phyloP scores from a whole-genome alignment of 805 yeast species.

The Yamadazyma paraphyllophila region DNA sequence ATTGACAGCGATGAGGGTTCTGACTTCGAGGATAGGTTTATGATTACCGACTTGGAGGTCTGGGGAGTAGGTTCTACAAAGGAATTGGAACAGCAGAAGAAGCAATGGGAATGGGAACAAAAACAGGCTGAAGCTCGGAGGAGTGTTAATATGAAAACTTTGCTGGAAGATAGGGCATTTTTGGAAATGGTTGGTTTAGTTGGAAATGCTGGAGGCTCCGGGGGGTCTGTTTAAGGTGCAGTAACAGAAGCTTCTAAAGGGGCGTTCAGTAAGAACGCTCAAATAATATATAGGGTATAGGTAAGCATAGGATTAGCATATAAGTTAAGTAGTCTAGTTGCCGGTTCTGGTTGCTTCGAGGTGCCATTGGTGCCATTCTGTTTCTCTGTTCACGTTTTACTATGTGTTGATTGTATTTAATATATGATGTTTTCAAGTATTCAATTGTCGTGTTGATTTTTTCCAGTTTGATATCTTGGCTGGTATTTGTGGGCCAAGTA shows the following conservation, averaged over 20 bases:
- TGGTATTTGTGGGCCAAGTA: too few relatives aligned
- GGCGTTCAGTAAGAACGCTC: too few relatives aligned
- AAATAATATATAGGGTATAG: neutral
- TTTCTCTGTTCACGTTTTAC: too few relatives aligned
- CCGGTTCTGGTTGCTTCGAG: too few relatives aligned
- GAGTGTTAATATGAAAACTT: constrained; percentile 57
- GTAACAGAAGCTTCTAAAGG: too few relatives aligned
- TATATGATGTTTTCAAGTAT: too few relatives aligned
- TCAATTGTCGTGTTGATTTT: too few relatives aligned
- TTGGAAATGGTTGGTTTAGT: constrained; percentile 77
- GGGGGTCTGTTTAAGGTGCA: constrained; percentile 45
- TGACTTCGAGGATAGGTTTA: constrained; percentile 65
- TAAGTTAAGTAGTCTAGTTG: too few relatives aligned
- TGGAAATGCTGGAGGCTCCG: constrained; percentile 41
- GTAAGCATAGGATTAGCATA: neutral
- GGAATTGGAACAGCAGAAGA: constrained; percentile 73
- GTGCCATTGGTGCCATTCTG: too few relatives aligned
- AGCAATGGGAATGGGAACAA: constrained; percentile 89
- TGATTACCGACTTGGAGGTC: constrained; percentile 76
- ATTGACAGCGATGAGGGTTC: constrained; percentile 7
- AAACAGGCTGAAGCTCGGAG: constrained; percentile 79
- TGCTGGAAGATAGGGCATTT: constrained; percentile 82
- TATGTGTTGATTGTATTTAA: too few relatives aligned
- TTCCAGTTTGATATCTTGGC: too few relatives aligned
- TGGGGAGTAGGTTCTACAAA: constrained; percentile 88